Evolutionary conservation across 345 rosid species (phyloP), one percentile per base, ranked within the genome.

Genomic region (Citrus trifoliata): DNA sequence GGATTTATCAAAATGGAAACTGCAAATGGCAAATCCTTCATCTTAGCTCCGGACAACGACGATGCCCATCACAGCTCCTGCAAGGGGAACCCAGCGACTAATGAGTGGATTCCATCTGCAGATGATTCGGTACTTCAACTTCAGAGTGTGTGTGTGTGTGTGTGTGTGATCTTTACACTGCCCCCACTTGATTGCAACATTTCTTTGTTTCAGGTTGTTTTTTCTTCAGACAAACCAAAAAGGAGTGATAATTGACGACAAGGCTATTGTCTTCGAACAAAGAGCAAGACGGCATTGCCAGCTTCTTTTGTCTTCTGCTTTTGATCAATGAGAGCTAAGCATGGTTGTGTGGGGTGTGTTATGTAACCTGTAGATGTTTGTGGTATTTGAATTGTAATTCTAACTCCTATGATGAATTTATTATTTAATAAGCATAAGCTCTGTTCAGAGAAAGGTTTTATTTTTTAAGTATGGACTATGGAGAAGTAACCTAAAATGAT

Each of bases 81-180:
- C 85, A 83, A 69, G 76, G 93, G 96, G 65, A 92, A 90, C 79
- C 96, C 96, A 0, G 93, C 96, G 3, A 92, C 96, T 16, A 91
- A 92, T 61, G 96, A 90, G 10, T 90, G 93, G 93, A 83, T 82
- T 79, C 96, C 96, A 1, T 79, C 82, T 46, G 64, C 87, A 73
- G 64, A 78, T 65, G 83, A 87, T 64, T 58, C 7, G 73, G 95
- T 88, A 82, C 37, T 68, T 30, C 71, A 19, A 13, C 32, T 25
- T 35, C 37, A 35, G 37, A 35, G 33, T 3, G 33, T 32, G 37
- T 6, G 37, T 35, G 37, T 35, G 37, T 35, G 7, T 6, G 37
- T 6, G 7, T 33, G 6, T 33, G 37, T 35, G 37, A 35, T 35
- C 37, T 35, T 5, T 35, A 35, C 46, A 4, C 10, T 65, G 35